Evolutionary conservation across 768 basidiomycete species (phyloP), one percentile per base, ranked within the genome.

Genomic region (Hypholoma fasciculare): DNA sequence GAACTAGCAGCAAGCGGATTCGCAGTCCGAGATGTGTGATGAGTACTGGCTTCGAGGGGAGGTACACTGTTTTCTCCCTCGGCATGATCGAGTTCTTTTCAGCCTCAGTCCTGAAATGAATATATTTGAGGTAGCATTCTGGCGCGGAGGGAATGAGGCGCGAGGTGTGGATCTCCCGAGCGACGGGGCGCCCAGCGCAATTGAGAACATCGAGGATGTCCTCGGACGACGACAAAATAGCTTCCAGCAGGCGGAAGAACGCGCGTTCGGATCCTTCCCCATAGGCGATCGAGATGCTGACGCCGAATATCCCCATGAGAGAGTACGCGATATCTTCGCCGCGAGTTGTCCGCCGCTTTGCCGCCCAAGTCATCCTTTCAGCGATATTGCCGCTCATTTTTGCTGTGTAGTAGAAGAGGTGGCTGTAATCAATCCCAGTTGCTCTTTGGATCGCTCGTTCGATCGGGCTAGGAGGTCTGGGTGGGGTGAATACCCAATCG

Each of bases 291-390:
- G 43, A 47, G 3, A 54, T 54, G 36, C 27, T 54, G 20, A 54
- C 54, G 20, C 34, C 44, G 20, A 54, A 54, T 19, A 54, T 37
- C 11, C 53, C 54, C 54, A 54, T 54, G 27, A 54, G 44, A 19
- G 43, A 54, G 44, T 54, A 54, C 26, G 54, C 43, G 23, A 47
- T 54, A 36, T 54, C 54, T 19, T 54, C 54, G 7, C 44, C 54
- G 9, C 54, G 43, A 5, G 54, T 54, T n/a, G 44, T 47, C 12
- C 43, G 43, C 7, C 54, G n/a, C 30, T 46, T 54, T 13, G 54
- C 54, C 2, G 54, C 54, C 54, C 54, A 54, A 4, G 27, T n/a
- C 54, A 54, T 54, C 13, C 54, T 17, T 19, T 47, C 30, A 1
- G 54, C 27, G 7, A 54, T 54, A 12, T 44, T 34, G 0, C 30